Evolutionary conservation across 2,329 filamentous ascomycete genomes (phyloP), one percentile per base, ranked within the genome.

Genomic region (Alternaria triticina): DNA sequence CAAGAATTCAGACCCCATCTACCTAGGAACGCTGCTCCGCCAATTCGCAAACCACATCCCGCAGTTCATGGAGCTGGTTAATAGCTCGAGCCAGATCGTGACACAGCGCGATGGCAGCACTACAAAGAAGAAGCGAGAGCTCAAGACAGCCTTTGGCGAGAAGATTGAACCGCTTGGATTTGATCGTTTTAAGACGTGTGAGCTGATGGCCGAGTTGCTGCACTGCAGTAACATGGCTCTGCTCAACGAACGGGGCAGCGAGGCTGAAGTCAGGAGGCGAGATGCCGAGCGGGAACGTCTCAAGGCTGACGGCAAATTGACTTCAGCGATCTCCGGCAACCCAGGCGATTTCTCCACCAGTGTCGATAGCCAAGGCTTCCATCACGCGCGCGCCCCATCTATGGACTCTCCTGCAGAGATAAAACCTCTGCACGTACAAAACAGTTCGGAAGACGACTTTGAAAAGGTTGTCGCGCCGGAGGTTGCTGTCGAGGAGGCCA

Each of bases 221-320:
- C 96, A 99, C 80, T 99, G 96, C 81, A 98, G 95, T 79, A 99
- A 99, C 78, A 99, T 99, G 96, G 94, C 92, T 6, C 84, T 99
- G 36, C 83, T 99, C 69, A 99, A 99, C 76, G 94, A 98, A 77
- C 85, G 89, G 10, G 96, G 95, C 30, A 94, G 94, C 11, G 94
- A 99, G 77, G 90, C 93, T 68, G 89, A 97, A 68, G 93, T 98
- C 63, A 89, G 87, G 64, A 85, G 88, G 45, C 88, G 96, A 64
- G 94, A 99, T 75, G 82, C 86, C 11, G 94, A 97, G 77, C 89
- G 96, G 54, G 92, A 96, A 70, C 88, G 89, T 43, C 83, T 98
- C 45, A 90, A 93, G 70, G 85, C 84, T 1, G 91, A 96, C 75
- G 94, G 94, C 45, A 91, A 88, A 69, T 87, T 97, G 57, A 86